A percentile compares a stretch with the other conserved stretches of the same genome.
phyloP scores from a whole-genome alignment of 1,139 yeast species.

The Blastobotrys aristatus region DNA sequence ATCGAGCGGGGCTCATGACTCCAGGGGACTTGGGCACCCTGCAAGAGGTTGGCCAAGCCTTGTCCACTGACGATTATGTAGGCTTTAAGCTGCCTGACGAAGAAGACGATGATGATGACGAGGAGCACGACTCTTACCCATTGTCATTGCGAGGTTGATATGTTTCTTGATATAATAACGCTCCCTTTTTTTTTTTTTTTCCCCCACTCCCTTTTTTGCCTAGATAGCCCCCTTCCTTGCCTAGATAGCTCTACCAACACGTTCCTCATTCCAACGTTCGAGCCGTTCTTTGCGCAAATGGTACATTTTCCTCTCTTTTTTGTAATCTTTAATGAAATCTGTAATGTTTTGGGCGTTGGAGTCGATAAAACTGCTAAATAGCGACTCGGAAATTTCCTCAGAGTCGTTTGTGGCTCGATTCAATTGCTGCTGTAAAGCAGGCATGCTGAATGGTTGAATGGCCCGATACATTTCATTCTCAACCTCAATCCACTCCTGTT shows the following conservation, averaged over 20 bases:
- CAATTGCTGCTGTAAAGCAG: constrained; percentile 32
- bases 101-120: constrained; percentile 42
- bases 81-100: constrained; percentile 68
- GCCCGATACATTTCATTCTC: constrained; percentile 41
- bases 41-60: constrained; percentile 74
- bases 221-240: no score
- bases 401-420: constrained; percentile 31
- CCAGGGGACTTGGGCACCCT: constrained; percentile 98
- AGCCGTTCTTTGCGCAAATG: constrained; percentile 56
- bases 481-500: constrained; percentile 30
- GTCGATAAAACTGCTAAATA: constrained; percentile 34
- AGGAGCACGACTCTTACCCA: constrained; percentile 19
- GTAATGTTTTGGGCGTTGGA: constrained; percentile 25
- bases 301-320: constrained; percentile 43
- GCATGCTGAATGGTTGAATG: constrained; percentile 35
- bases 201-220: no score
- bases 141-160: constrained; percentile 17
- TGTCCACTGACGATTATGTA: constrained; percentile 75
- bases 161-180: no score
- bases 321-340: constrained; percentile 43
- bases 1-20: constrained; percentile 67
- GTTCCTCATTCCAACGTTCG: constrained; percentile 59
- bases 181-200: constrained; percentile 9
- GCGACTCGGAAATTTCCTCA: constrained; percentile 34
- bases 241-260: constrained; percentile 38